Percentiles rank a stretch among this genome's conserved stretches.
Conservation (phyloP, 2,329 filamentous ascomycete species). For the Byssothecium circinans region DNA sequence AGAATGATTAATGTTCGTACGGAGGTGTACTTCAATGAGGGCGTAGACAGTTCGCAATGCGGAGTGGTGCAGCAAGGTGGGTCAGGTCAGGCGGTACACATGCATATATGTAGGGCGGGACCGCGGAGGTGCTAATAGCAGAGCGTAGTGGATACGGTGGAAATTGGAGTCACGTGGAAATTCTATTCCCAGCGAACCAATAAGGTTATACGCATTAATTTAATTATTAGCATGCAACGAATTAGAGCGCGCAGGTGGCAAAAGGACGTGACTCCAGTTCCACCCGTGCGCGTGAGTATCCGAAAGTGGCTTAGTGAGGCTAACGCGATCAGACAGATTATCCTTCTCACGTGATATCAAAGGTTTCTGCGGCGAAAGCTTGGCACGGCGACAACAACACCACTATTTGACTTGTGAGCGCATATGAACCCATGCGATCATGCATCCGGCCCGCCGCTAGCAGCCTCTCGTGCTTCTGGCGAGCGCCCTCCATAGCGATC, state of each 20-base stretch:
- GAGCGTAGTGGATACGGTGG: too few relatives aligned
- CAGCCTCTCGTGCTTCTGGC: constrained; percentile 45
- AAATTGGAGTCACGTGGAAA: too few relatives aligned
- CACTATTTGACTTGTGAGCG: constrained; percentile 14
- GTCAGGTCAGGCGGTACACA: too few relatives aligned
- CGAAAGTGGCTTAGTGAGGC: too few relatives aligned
- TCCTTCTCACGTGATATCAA: too few relatives aligned
- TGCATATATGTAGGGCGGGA: neutral
- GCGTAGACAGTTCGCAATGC: neutral
- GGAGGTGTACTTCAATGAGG: constrained; percentile 5
- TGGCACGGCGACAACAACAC: neutral
- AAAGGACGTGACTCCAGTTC: too few relatives aligned
- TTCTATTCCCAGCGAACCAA: too few relatives aligned
- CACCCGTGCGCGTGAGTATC: neutral
- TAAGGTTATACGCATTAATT: too few relatives aligned
- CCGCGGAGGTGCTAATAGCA: neutral
- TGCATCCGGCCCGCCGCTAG: constrained; percentile 49
- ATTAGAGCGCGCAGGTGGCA: too few relatives aligned
- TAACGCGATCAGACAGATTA: too few relatives aligned
- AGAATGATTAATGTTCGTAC: neutral
- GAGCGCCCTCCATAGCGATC: constrained; percentile 23
- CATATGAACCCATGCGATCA: constrained; percentile 53
- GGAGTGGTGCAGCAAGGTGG: too few relatives aligned
- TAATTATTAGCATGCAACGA: too few relatives aligned
- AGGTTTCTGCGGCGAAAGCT: neutral